Percentiles rank a stretch among this genome's conserved stretches.
phyloP scores from a whole-genome alignment of 805 yeast genomes.

The Sugiyamaella mastotermitis region DNA sequence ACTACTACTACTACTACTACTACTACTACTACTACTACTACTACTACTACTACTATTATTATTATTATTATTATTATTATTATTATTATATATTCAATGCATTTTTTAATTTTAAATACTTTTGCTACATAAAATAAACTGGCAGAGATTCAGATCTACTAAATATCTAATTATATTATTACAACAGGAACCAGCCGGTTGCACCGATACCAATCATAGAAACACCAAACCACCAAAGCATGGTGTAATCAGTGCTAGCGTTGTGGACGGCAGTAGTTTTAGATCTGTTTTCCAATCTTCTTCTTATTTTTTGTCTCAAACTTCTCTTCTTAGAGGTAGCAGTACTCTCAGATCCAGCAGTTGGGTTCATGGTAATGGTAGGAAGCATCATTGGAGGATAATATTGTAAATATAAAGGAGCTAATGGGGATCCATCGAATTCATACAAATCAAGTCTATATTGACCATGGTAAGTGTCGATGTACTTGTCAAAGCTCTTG shows the following conservation, averaged over 20 bases:
- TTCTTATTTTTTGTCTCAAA: slow-evolving; percentile 39
- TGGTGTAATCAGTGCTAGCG: slow-evolving; percentile 18
- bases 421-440: slow-evolving; percentile 66
- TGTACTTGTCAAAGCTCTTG: slow-evolving; percentile 48
- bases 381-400: slow-evolving; percentile 96
- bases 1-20: not conserved
- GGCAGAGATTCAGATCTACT: too few species aligned
- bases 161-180: slow-evolving; percentile 1
- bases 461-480: slow-evolving; percentile 82
- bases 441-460: slow-evolving; percentile 67
- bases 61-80: not conserved
- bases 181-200: slow-evolving; percentile 30
- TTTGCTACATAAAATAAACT: too few species aligned
- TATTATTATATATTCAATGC: not conserved
- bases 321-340: slow-evolving; percentile 11
- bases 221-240: slow-evolving; percentile 37
- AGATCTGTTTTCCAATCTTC: slow-evolving; percentile 73
- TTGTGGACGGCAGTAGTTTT: slow-evolving; percentile 58
- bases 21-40: not conserved
- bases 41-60: not conserved
- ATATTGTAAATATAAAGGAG: slow-evolving; percentile 88
- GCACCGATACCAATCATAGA: slow-evolving; percentile 33
- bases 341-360: slow-evolving; percentile 32
- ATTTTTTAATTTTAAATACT: too few species aligned
- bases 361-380: slow-evolving; percentile 84